Evolutionary conservation across 148 eudicot genomes (phyloP), one percentile per base, ranked within the genome.

Genomic region (Rhododendron molle): DNA sequence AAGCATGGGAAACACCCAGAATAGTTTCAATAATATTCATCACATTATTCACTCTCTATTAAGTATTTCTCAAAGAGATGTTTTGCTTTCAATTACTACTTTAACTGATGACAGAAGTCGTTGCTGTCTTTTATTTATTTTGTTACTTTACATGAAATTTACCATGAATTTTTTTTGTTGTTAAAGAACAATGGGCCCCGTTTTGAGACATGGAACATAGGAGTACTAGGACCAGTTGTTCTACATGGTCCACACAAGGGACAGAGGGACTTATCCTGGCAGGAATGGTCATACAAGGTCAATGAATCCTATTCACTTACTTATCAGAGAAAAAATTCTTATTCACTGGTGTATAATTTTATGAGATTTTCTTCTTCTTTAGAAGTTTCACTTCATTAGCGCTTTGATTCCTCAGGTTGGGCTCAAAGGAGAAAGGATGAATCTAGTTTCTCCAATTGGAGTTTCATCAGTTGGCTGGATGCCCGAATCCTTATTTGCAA

Each of bases 381-480:
- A 13, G 78, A 26, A 13, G 7, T 72, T 78, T 80, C 20, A n/a
- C 40, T n/a, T 52, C 18, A 4, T 34, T 26, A 26, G 69, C 83
- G 83, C 38, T 76, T 73, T 58, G 83, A 65, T 84, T 34, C 30
- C 74, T 44, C 90, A 96, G 98, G 94, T 94, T 86, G 99, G 99
- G 76, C 88, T 97, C 80, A 93, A 89, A 88, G 99, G 99, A 69
- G 99, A 97, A 87, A 83, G 92, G 18, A 89, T 91, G 91, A 91
- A 92, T 88, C 89, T 94, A 62, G 93, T 89, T 32, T 92, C 99
- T 83, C 94, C 94, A 28, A 89, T 54, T 86, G 87, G 83, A 79
- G 84, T 76, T 85, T 89, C 95, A 78, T 82, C 90, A 21, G 94
- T 89, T 34, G 93, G 90, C 23, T 97, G 99, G 99, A 83, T 86